These are phyloP conservation scores for Stramenopiles sp. DNA, from an alignment of 352 stramenopile species.

Conservation along the genomic window DNA sequence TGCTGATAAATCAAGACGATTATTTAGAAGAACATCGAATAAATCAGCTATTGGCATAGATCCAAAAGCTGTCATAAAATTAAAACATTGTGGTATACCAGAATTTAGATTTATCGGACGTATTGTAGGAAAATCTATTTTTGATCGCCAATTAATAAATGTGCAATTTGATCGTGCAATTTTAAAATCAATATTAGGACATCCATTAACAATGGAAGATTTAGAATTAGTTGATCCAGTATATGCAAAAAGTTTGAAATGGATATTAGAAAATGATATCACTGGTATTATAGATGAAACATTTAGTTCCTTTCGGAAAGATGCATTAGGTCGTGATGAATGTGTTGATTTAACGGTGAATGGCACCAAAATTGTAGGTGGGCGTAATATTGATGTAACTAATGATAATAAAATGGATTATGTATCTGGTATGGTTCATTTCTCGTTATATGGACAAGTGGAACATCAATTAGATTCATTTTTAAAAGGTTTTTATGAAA, in stretches of 20 bases:
- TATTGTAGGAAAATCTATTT: conserved; percentile 53
- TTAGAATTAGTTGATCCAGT: conserved; percentile 41
- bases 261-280: conserved; percentile 60
- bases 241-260: conserved; percentile 45
- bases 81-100: background rate
- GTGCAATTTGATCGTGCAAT: conserved; percentile 41
- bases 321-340: too few relatives aligned
- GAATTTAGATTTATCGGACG: too few relatives aligned
- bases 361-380: too few relatives aligned
- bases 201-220: conserved; percentile 30
- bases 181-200: conserved; percentile 39
- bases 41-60: background rate
- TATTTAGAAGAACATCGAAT: background rate
- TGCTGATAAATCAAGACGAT: background rate
- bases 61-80: background rate
- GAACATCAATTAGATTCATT: conserved; percentile 36
- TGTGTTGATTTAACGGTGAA: too few relatives aligned
- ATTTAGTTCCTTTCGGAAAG: conserved; percentile 45
- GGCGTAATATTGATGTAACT: conserved; percentile 34
- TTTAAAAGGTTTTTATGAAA: conserved; percentile 27
- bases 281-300: conserved; percentile 48
- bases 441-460: conserved; percentile 33
- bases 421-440: conserved; percentile 35
- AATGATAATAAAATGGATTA: conserved; percentile 50
- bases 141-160: conserved; percentile 49